phyloP scores from a whole-genome alignment of 139 green algal genomes.

The Micromonas commoda region DNA sequence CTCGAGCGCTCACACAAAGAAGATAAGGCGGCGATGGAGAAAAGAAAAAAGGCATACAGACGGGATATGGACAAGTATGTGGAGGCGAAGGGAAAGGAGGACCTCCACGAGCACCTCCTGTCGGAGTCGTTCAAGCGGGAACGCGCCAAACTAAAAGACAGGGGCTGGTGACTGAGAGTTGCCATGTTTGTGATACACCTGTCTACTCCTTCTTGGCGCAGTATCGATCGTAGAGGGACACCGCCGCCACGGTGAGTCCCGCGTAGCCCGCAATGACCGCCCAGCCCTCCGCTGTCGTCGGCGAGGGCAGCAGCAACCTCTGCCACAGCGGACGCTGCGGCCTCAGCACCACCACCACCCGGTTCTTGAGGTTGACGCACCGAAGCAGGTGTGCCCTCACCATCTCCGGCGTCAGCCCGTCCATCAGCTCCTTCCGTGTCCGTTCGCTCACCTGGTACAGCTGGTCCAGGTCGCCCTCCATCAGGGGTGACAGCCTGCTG shows the following conservation, averaged over 20 bases:
- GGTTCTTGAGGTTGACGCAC: background rate
- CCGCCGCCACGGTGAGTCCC: background rate
- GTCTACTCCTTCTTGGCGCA: no score
- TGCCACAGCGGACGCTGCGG: slow-evolving; percentile 2
- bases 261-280: background rate
- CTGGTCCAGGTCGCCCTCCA: slow-evolving; percentile 43
- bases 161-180: no score
- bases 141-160: no score
- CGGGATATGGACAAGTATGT: no score
- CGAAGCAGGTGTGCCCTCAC: slow-evolving; percentile 41
- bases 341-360: background rate
- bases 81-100: no score
- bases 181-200: no score
- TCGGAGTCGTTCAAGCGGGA: no score
- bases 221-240: no score
- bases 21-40: no score
- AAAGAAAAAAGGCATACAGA: no score
- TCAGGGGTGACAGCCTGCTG: slow-evolving; percentile 37
- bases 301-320: background rate
- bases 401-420: slow-evolving; percentile 16
- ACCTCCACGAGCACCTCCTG: no score
- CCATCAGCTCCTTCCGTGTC: slow-evolving; percentile 41
- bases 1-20: no score
- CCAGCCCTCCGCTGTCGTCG: background rate
- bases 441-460: slow-evolving; percentile 42